phyloP scores from a whole-genome alignment of 2,329 filamentous ascomycete genomes.

The Pochonia chlamydosporia region DNA sequence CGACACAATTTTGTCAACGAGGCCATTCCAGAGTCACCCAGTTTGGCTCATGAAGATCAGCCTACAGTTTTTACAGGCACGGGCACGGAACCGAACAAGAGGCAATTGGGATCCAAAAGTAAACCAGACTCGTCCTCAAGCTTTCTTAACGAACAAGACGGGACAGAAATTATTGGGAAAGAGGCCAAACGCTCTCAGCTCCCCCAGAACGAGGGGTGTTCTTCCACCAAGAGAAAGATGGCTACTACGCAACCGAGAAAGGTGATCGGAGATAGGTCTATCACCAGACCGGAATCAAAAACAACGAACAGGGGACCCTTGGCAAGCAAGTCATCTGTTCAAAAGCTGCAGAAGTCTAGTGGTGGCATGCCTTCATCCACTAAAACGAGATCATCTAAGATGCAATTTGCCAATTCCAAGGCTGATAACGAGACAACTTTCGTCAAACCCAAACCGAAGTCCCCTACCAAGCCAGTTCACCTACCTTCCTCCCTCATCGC shows the following conservation, averaged over 20 bases:
- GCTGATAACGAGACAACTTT: slow-evolving; percentile 35
- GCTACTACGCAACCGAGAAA: neutral
- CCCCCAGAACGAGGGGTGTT: neutral
- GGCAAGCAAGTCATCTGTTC: neutral
- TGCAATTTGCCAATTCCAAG: slow-evolving; percentile 34
- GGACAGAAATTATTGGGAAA: neutral
- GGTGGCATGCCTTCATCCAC: neutral
- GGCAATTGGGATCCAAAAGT: neutral
- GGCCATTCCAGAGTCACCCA: slow-evolving; percentile 37
- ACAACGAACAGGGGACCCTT: neutral
- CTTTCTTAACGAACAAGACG: neutral
- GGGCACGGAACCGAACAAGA: neutral
- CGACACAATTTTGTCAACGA: slow-evolving; percentile 26
- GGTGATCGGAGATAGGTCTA: neutral
- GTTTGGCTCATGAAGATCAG: slow-evolving; percentile 16
- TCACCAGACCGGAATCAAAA: neutral
- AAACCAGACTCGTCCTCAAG: neutral
- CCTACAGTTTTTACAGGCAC: slow-evolving; percentile 15
- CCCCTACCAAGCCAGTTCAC: slow-evolving; percentile 62
- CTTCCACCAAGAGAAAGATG: too few relatives aligned
- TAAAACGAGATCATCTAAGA: slow-evolving; percentile 35
- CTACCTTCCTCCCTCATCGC: slow-evolving; percentile 63
- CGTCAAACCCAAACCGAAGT: slow-evolving; percentile 57
- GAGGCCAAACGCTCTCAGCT: neutral
- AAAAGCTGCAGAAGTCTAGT: slow-evolving; percentile 10